phyloP scores from a whole-genome alignment of 345 rosid species.

The Aquilaria malaccensis region DNA sequence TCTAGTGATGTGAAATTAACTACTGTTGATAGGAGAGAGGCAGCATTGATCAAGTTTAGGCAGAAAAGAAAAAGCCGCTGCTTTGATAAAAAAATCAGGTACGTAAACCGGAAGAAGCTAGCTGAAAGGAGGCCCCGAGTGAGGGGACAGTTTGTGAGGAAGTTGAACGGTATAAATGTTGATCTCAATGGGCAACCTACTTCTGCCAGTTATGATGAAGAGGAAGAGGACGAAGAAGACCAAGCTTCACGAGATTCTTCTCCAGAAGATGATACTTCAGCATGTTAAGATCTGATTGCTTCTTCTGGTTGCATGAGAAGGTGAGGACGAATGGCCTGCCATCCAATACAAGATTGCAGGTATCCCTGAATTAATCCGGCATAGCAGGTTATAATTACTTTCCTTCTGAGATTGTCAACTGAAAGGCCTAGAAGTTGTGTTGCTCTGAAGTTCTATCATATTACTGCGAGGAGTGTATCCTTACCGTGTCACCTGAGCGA shows the following conservation, averaged over 20 bases:
- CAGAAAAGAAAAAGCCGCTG: slow-evolving; percentile 93
- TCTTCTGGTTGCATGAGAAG: not conserved
- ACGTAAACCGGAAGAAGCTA: slow-evolving; percentile 80
- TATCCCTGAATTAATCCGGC: too few relatives aligned
- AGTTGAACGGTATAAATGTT: slow-evolving; percentile 68
- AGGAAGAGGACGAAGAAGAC: slow-evolving; percentile 72
- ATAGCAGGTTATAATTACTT: too few relatives aligned
- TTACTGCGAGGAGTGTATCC: too few relatives aligned
- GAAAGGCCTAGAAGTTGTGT: too few relatives aligned
- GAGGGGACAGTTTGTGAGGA: slow-evolving; percentile 95
- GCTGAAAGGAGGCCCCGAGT: slow-evolving; percentile 99
- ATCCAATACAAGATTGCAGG: too few relatives aligned
- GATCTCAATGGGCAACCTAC: slow-evolving; percentile 85
- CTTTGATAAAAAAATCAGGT: slow-evolving; percentile 94
- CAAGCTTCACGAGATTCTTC: slow-evolving; percentile 57
- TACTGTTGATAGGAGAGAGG: slow-evolving; percentile 81
- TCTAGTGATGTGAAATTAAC: slow-evolving; percentile 45
- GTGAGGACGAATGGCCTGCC: too few relatives aligned
- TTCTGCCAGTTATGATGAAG: slow-evolving; percentile 48
- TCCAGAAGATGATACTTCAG: slow-evolving; percentile 46
- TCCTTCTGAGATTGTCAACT: too few relatives aligned
- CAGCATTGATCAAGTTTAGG: slow-evolving; percentile 84
- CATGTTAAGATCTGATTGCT: slow-evolving; percentile 19
- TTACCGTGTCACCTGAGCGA: too few relatives aligned
- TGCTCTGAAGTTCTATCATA: too few relatives aligned